Evolutionary conservation across 2,329 filamentous ascomycete genomes (phyloP).

Genomic region (Aspergillus aculeatus): DNA sequence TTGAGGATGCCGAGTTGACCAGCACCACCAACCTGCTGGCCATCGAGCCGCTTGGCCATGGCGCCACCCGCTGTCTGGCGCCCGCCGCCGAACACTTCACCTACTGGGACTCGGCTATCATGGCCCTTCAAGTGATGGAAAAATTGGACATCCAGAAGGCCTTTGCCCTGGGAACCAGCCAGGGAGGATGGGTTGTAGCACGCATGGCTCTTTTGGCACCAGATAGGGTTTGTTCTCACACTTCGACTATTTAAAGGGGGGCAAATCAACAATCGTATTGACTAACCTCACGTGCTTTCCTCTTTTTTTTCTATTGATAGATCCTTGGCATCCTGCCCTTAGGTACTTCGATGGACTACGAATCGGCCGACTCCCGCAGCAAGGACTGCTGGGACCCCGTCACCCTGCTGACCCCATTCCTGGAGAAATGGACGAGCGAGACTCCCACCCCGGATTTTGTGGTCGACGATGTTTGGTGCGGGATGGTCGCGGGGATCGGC

Average conservation of each 20-base stretch:
- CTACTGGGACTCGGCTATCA: slow-evolving; percentile 56
- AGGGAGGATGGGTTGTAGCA: slow-evolving; percentile 54
- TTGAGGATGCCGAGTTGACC: slow-evolving; percentile 35
- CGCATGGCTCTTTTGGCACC: slow-evolving; percentile 55
- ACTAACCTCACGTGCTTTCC: background rate
- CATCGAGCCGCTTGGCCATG: slow-evolving; percentile 55
- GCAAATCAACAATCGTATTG: background rate
- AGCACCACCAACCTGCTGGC: slow-evolving; percentile 51
- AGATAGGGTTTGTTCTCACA: slow-evolving; percentile 39
- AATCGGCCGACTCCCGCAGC: slow-evolving; percentile 44
- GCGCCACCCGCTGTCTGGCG: slow-evolving; percentile 43
- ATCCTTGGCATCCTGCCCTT: slow-evolving; percentile 53
- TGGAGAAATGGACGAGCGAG: slow-evolving; percentile 43
- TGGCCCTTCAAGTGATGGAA: slow-evolving; percentile 57
- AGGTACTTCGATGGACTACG: slow-evolving; percentile 54
- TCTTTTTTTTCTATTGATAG: slow-evolving; percentile 25
- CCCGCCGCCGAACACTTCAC: slow-evolving; percentile 47
- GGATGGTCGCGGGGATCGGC: slow-evolving; percentile 48
- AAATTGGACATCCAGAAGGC: slow-evolving; percentile 45
- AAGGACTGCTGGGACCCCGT: slow-evolving; percentile 52
- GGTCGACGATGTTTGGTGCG: slow-evolving; percentile 43
- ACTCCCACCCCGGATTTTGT: slow-evolving; percentile 44
- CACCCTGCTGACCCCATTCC: slow-evolving; percentile 33
- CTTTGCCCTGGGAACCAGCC: slow-evolving; percentile 53
- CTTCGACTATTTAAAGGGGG: background rate